Conservation (phyloP, 139 green algal genomes). For the Coelastrella sp. region DNA sequence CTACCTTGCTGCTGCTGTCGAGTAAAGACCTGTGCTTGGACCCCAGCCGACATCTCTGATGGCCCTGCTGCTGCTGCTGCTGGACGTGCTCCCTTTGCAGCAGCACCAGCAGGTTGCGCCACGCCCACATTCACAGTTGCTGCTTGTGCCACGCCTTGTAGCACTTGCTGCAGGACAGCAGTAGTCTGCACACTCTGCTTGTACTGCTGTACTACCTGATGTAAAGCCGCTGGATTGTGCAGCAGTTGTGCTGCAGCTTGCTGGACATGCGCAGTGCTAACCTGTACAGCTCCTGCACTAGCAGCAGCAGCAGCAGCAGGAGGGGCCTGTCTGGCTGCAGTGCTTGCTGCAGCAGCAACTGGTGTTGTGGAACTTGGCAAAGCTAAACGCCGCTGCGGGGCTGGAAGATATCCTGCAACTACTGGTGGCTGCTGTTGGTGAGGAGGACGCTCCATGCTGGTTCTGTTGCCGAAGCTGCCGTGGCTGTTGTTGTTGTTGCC, state of each 20-base stretch:
- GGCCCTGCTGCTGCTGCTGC: constrained; percentile 7
- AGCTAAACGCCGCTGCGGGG: not conserved
- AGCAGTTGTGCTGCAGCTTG: constrained; percentile 35
- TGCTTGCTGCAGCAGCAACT: not conserved
- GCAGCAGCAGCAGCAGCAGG: not conserved
- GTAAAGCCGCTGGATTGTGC: constrained; percentile 33
- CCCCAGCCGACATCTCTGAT: not conserved
- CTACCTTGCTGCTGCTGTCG: constrained; percentile 32
- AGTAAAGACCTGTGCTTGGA: not conserved
- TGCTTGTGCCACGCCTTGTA: constrained; percentile 25
- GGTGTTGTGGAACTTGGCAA: not conserved
- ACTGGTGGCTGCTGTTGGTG: constrained; percentile 3
- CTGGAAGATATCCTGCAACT: constrained; percentile 8
- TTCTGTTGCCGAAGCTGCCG: constrained; percentile 19
- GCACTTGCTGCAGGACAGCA: constrained; percentile 36
- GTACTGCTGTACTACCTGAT: constrained; percentile 46
- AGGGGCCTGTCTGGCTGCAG: too few species aligned
- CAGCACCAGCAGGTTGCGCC: not conserved
- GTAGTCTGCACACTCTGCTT: constrained; percentile 40
- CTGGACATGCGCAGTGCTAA: constrained; percentile 25
- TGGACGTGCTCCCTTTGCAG: not conserved
- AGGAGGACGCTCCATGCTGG: not conserved
- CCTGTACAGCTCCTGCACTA: not conserved
- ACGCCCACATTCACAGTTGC: not conserved
- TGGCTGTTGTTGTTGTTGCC: constrained; percentile 18